Base-by-base conservation (phyloP, 805 yeast species). In the Spathaspora gorwiae region DNA sequence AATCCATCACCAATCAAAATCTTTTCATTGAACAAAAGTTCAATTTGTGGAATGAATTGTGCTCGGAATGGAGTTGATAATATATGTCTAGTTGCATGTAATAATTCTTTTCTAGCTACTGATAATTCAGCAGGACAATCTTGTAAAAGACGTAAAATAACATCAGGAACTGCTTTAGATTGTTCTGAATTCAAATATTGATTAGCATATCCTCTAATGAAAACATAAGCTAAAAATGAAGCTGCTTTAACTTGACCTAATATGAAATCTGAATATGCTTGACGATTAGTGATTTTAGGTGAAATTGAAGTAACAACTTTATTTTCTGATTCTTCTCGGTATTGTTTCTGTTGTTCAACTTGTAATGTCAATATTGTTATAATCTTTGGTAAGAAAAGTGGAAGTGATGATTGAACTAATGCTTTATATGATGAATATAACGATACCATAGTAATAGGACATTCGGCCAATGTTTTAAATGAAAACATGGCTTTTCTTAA, bases 401-500 rank as follows among this genome's bases (percentile, higher is more conserved):
- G 87, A 30, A 94, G 72, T 3, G 92, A 80, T 0, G 85, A 68
- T 39, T 79, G 78, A 1, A 86, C 87, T 43, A 89, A 66, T 32
- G 80, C 80, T 59, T 90, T 88, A 67, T 90, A 90, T 0, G 96
- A 82, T 1, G 96, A 87, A 56, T 88, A 89, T 43, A 95, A 71
- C 7, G 96, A 81, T 3, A 94, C 99, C 83, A 94, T 86, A 4
- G 96, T 90, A 35, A 94, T 92, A 8, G 99, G 99, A 60, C 98
- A 90, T 62, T 94, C 99, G 0, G 96, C 87, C 48, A 94, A 75
- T 11, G 92, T 88, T 60, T 90, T 90, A 74, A 94, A 92, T 1
- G 97, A 90, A 52, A 63, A 74, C 77, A 87, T 78, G 5, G 96
- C 84, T 49, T 76, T 78, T 37, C 76, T 76, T 44, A 90, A 70